Conservation (phyloP, 257 asterid species). For the Ajuga chamaepitys region DNA sequence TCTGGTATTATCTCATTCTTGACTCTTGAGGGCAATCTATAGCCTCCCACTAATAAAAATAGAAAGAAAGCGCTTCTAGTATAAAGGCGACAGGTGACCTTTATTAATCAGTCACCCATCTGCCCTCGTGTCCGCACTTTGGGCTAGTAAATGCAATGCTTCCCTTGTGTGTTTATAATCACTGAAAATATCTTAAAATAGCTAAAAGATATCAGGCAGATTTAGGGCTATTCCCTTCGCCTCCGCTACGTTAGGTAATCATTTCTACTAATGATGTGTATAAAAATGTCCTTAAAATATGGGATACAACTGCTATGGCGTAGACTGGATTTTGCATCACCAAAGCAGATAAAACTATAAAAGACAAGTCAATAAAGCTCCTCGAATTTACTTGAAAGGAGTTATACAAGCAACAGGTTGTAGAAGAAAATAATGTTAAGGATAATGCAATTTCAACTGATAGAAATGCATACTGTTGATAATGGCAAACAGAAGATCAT, state of each 20-base stretch:
- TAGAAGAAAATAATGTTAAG: neutral
- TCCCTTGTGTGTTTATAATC: neutral
- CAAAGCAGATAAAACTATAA: neutral
- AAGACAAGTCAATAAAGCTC: neutral
- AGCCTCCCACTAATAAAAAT: neutral
- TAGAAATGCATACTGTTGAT: slow-evolving; percentile 70
- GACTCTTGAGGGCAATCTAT: neutral
- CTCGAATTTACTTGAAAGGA: neutral
- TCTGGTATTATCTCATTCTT: neutral
- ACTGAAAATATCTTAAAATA: neutral
- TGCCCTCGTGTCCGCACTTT: neutral
- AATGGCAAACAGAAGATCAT: slow-evolving; percentile 71
- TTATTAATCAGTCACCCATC: neutral
- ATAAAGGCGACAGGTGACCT: neutral
- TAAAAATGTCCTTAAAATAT: neutral
- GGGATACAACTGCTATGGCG: neutral
- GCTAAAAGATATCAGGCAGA: neutral
- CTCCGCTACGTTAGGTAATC: neutral
- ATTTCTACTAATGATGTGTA: neutral
- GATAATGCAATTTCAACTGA: slow-evolving; percentile 9
- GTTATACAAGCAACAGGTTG: neutral
- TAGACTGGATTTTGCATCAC: neutral
- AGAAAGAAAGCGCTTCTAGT: neutral
- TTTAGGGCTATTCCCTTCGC: neutral
- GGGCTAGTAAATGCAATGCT: neutral